Base-by-base conservation (phyloP, 1,284 basidiomycete genomes). In the Stygiomarasmius scandens region DNA sequence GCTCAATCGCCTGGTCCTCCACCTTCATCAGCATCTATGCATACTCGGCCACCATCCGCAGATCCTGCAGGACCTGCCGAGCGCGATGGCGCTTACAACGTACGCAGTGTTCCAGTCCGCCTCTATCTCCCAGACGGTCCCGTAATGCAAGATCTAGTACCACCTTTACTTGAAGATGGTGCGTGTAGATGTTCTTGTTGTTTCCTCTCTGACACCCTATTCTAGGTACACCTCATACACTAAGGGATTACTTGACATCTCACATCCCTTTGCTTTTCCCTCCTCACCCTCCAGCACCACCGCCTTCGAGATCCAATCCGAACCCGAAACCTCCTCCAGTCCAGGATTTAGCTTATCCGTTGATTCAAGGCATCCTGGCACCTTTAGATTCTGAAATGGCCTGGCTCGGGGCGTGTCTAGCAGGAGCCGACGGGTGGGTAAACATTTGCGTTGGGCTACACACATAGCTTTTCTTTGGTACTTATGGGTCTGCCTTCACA, bases 351-450 rank as follows among this genome's bases (percentile, higher is more conserved):
- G 88, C 83, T 24, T 88, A 85, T 67, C 83, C 92, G 0, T 72
- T 98, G 49, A 79, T 96, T 16, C 95, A 98, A 69, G 96, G 96
- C 3, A 87, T 98, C n/a, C 73, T 85, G 2, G 76, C 92, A 2
- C 96, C 96, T 0, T 77, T 86, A 16, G 95, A 97, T 46, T 81
- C 93, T 1, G 95, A 98, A 67, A 81, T 98, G 68, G 93, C 90
- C 1, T 98, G 96, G 96, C 72, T 98, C 12, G 92, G 93, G 12
- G 88, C 92, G 11, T 95, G 93, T 64, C 78, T 98, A 72, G 84
- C 89, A 12, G 94, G 95, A 10, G 93, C 94, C 5, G 96, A 98
- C 69, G 96, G 96, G 6, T 98, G 96, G 96, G 80, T 97, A 24
- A 89, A 90, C 65, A 80, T 96, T 52, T 95, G 93, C 64, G 78